Percentiles rank a stretch among this genome's conserved stretches.
Conservation (phyloP, 371 early-diverging fungal species). For the Smittium culicis region DNA sequence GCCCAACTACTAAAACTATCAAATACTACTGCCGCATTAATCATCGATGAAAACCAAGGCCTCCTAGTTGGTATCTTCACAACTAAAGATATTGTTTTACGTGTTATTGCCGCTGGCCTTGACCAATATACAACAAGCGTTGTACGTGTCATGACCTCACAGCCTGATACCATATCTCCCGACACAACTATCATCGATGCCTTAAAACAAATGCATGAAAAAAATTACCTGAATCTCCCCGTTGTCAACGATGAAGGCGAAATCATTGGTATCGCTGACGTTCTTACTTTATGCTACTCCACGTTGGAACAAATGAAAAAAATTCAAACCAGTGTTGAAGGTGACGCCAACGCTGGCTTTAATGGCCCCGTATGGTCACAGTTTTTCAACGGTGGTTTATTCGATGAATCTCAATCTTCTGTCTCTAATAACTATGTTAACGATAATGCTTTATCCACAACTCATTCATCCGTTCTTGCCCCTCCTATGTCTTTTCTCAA, state of each 20-base stretch:
- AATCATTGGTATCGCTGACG: conserved; percentile 80
- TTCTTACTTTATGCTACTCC: conserved; percentile 72
- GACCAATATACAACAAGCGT: conserved; percentile 82
- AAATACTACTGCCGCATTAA: conserved; percentile 80
- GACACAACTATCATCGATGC: conserved; percentile 81
- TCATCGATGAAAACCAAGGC: conserved; percentile 60
- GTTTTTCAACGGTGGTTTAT: conserved; percentile 28
- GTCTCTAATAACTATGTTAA: not conserved
- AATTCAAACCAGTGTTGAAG: conserved; percentile 33
- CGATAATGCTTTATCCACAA: conserved; percentile 17
- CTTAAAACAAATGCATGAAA: conserved; percentile 88
- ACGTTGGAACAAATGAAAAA: conserved; percentile 57
- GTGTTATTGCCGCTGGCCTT: conserved; percentile 87
- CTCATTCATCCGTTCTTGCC: conserved; percentile 17
- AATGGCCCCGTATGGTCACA: conserved; percentile 36
- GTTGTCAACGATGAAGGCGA: conserved; percentile 63
- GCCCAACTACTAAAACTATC: conserved; percentile 72
- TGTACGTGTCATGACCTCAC: conserved; percentile 96
- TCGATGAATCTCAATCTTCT: conserved; percentile 16
- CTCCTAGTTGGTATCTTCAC: conserved; percentile 86
- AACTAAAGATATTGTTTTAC: conserved; percentile 84
- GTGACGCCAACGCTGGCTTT: conserved; percentile 11
- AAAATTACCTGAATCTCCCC: conserved; percentile 88
- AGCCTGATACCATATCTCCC: conserved; percentile 83
- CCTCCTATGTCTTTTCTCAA: conserved; percentile 26